Evolutionary conservation across 169 alveolate genomes (phyloP).

Genomic region (Cryptosporidium andersoni): DNA sequence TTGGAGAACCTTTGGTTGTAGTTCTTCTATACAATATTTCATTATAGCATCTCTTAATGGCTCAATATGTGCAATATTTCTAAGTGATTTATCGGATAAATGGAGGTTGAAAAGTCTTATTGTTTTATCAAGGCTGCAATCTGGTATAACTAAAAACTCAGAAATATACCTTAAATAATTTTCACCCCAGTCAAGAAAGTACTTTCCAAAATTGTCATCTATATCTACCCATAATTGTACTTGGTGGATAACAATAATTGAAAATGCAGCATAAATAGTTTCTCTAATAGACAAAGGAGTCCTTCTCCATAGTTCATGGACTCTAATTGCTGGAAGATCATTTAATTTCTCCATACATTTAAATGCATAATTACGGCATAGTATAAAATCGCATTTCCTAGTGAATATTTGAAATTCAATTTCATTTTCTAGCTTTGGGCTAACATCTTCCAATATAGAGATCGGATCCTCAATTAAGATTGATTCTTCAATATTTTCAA

Average conservation of each 20-base stretch:
- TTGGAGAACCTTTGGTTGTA: constrained; percentile 33
- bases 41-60: constrained; percentile 28
- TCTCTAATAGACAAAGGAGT: constrained; percentile 25
- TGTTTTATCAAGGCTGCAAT: constrained; percentile 1
- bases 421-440: too few species aligned
- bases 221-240: constrained; percentile 29
- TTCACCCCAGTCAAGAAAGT: constrained; percentile 50
- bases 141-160: constrained; percentile 30
- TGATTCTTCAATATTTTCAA: too few species aligned
- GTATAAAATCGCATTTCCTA: constrained; percentile 15
- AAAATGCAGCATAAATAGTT: constrained; percentile 15
- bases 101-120: constrained; percentile 9
- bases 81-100: constrained; percentile 10
- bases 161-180: constrained; percentile 32
- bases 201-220: constrained; percentile 7
- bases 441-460: too few species aligned
- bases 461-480: too few species aligned
- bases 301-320: constrained; percentile 59
- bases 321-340: constrained; percentile 49
- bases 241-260: constrained; percentile 7
- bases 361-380: constrained; percentile 29
- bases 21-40: constrained; percentile 27
- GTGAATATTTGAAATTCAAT: not conserved
- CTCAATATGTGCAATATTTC: constrained; percentile 14
- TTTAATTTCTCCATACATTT: constrained; percentile 31